Evolutionary conservation across 2,329 filamentous ascomycete species (phyloP).

Genomic region (Pseudocercospora macadamiae): DNA sequence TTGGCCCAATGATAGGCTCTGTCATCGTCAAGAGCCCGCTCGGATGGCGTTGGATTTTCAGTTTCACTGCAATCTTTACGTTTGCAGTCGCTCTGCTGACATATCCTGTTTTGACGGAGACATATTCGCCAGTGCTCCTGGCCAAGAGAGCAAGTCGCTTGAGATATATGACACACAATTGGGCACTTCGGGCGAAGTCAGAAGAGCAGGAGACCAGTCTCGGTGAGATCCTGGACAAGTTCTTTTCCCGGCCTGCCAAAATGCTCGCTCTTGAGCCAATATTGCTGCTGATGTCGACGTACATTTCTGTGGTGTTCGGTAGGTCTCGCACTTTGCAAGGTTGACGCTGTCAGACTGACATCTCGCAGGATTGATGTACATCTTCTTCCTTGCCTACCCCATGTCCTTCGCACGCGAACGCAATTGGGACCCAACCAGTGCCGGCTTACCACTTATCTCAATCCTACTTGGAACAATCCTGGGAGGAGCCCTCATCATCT

Average conservation of each 20-base stretch:
- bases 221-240: slow-evolving; percentile 44
- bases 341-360: neutral
- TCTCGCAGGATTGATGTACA: slow-evolving; percentile 40
- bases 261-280: slow-evolving; percentile 54
- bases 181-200: slow-evolving; percentile 46
- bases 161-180: slow-evolving; percentile 34
- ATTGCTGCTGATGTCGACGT: slow-evolving; percentile 45
- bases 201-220: slow-evolving; percentile 45
- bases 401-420: slow-evolving; percentile 67
- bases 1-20: slow-evolving; percentile 58
- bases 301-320: slow-evolving; percentile 25
- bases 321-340: slow-evolving; percentile 36
- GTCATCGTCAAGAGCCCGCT: slow-evolving; percentile 46
- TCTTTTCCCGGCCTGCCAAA: slow-evolving; percentile 44
- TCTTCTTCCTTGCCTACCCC: slow-evolving; percentile 37
- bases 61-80: slow-evolving; percentile 46
- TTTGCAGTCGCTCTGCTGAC: slow-evolving; percentile 44
- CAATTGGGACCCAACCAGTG: slow-evolving; percentile 74
- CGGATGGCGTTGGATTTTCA: slow-evolving; percentile 48
- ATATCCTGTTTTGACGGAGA: slow-evolving; percentile 55
- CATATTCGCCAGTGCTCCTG: slow-evolving; percentile 56
- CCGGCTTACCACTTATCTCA: slow-evolving; percentile 74
- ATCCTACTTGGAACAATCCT: slow-evolving; percentile 68
- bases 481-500: slow-evolving; percentile 49
- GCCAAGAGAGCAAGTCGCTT: slow-evolving; percentile 38